These are phyloP conservation scores for Didymella arachidicola DNA, from an alignment of 2,329 filamentous ascomycete genomes.

Conservation along the genomic window DNA sequence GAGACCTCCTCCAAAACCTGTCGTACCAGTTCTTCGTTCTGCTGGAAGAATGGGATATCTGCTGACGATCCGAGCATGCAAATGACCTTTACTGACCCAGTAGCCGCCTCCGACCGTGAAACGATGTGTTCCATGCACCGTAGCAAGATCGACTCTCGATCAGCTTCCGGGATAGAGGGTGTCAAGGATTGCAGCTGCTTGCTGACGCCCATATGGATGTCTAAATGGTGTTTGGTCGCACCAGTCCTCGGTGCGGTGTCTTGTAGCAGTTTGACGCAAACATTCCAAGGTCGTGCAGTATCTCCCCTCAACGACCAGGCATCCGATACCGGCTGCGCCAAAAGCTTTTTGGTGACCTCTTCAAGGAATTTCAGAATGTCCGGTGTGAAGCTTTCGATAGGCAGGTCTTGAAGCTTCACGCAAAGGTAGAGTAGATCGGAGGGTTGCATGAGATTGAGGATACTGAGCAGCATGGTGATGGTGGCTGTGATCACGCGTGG, in stretches of 20 bases:
- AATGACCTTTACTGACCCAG: conserved; percentile 75
- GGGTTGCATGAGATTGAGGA: conserved; percentile 55
- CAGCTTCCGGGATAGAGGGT: conserved; percentile 62
- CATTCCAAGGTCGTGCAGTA: conserved; percentile 57
- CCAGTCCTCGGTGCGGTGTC: conserved; percentile 68
- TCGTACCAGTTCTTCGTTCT: conserved; percentile 37
- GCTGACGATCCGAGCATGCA: conserved; percentile 41
- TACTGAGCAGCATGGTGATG: conserved; percentile 67
- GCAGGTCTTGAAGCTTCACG: conserved; percentile 67
- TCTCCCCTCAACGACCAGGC: conserved; percentile 25
- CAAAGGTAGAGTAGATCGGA: conserved; percentile 67
- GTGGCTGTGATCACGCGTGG: conserved; percentile 84
- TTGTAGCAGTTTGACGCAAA: conserved; percentile 73
- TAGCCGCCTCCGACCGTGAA: conserved; percentile 67
- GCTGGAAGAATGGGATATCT: conserved; percentile 36
- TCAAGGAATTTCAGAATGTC: conserved; percentile 45
- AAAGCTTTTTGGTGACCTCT: conserved; percentile 35
- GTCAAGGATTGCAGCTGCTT: conserved; percentile 69
- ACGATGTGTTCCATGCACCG: conserved; percentile 74
- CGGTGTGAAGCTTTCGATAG: conserved; percentile 41
- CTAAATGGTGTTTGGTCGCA: conserved; percentile 65
- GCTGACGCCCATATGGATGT: conserved; percentile 70
- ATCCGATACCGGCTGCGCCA: conserved; percentile 20
- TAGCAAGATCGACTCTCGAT: conserved; percentile 68
- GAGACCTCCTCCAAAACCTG: conserved; percentile 52